Evolutionary conservation across 2,329 filamentous ascomycete species (phyloP), one percentile per base, ranked within the genome.

Genomic region (Davidsoniella australis): DNA sequence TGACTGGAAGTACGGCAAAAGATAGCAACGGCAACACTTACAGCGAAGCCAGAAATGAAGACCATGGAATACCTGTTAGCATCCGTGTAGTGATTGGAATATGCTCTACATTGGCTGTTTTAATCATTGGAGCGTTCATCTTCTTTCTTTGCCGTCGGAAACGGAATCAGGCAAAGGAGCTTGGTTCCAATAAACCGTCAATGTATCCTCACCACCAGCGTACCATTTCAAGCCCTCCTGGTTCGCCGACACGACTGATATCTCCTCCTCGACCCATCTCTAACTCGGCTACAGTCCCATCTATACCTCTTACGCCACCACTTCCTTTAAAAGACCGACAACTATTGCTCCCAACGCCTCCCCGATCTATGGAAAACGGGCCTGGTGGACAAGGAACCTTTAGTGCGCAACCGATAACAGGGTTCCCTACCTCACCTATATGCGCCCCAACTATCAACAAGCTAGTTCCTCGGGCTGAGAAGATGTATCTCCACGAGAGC

Each of bases 61-160:
- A 33, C 12, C 9, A 33, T 17, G 43, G 47, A 4, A 49, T 52
- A 7, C 43, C 50, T 9, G 18, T 45, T 5, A 36, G 37, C 17
- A 49, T 52, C 7, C 42, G 47, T 20, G 47, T 36, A n/a, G 40
- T 52, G 5, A 49, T 52, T 20, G 42, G 42, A n/a, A 41, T 52
- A 8, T 52, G 50, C 29, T 45, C 50, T 24, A 33, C 46, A 4
- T 18, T 52, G 23, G 43, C 50, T 3, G 16, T 47, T 17, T 29
- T 50, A 2, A 41, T 48, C 5, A 42, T 44, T n/a, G 42, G 41
- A 9, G 41, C 47, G n/a, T 24, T 52, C 7, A 38, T 46, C 26
- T 49, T 47, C 17, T 18, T 52, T n/a, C 18, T 49, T 24, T 48
- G 47, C 7, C 43, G 39, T 12, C 47, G 47, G n/a, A 38, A 36